Conservation (phyloP, 2,329 filamentous ascomycete genomes). For the Coniochaeta prunicola region DNA sequence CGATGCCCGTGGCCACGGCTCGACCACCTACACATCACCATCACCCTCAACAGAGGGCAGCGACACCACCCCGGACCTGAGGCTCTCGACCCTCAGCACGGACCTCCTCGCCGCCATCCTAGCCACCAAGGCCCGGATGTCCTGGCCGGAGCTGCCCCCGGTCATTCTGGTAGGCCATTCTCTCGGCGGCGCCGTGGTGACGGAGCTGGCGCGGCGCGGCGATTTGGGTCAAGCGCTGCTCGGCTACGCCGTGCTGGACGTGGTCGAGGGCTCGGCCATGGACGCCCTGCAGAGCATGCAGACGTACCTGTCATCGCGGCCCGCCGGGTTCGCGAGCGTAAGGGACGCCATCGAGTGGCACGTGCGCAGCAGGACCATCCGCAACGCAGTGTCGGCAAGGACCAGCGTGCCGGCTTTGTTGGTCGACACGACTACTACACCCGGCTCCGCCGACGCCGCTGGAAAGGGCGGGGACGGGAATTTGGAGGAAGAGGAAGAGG, state of each 20-base stretch:
- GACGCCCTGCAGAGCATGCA: conserved; percentile 94
- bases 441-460: no score
- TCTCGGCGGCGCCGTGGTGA: conserved; percentile 85
- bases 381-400: conserved; percentile 75
- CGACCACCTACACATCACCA: conserved; percentile 42
- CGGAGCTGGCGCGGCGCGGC: conserved; percentile 66
- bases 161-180: conserved; percentile 85
- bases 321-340: conserved; percentile 68
- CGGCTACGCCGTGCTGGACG: conserved; percentile 85
- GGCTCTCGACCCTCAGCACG: conserved; percentile 61
- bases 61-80: conserved; percentile 49
- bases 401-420: conserved; percentile 82
- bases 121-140: conserved; percentile 59
- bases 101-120: conserved; percentile 67
- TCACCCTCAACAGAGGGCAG: conserved; percentile 12
- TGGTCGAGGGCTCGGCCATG: conserved; percentile 93
- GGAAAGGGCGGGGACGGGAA: no score
- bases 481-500: conserved; percentile 47
- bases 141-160: conserved; percentile 67
- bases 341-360: conserved; percentile 90
- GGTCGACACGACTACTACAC: conserved; percentile 12
- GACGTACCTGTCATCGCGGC: conserved; percentile 77
- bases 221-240: conserved; percentile 62
- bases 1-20: conserved; percentile 83
- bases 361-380: conserved; percentile 76